phyloP scores from a whole-genome alignment of 2,329 filamentous ascomycete species.

The Diplodia mutila region DNA sequence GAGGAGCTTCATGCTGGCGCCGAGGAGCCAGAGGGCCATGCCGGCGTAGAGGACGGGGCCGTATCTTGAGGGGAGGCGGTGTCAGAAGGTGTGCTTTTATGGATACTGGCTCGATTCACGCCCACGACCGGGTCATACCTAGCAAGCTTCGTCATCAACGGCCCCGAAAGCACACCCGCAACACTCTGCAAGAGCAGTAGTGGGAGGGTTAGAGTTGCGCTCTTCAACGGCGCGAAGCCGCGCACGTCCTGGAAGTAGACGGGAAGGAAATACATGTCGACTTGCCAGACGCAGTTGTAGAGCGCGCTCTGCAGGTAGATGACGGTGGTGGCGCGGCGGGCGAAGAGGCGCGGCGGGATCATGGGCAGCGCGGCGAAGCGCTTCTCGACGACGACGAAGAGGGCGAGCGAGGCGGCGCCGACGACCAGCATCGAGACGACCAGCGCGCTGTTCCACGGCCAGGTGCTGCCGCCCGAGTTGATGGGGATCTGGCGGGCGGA shows the following conservation, averaged over 20 bases:
- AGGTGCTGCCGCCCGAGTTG: conserved; percentile 1
- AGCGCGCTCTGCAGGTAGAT: not conserved
- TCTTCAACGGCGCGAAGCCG: conserved; percentile 23
- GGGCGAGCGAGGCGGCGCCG: not conserved
- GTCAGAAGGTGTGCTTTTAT: no score
- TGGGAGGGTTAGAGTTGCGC: conserved; percentile 34
- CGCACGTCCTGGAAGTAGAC: conserved; percentile 50
- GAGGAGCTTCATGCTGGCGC: conserved; percentile 34
- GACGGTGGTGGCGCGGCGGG: not conserved
- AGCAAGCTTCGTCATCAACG: conserved; percentile 31
- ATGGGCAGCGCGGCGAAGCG: not conserved
- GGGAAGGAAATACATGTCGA: conserved; percentile 38
- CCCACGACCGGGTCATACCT: conserved; percentile 26
- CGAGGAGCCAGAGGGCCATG: conserved; percentile 33
- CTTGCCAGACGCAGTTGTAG: conserved; percentile 5
- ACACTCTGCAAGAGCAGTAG: conserved; percentile 33
- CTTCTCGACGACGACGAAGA: conserved; percentile 1
- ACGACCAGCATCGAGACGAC: conserved; percentile 7
- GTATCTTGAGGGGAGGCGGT: not conserved
- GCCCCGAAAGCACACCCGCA: conserved; percentile 27
- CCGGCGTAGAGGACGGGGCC: conserved; percentile 32
- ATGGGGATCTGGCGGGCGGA: conserved; percentile 2
- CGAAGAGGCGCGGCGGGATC: conserved; percentile 6
- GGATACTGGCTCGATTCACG: no score
- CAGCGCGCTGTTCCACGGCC: conserved; percentile 4